A percentile compares a stretch with the other conserved stretches of the same genome.
Evolutionary conservation across 164 flowering plant genomes (phyloP).

Genomic region (Umbellularia californica): DNA sequence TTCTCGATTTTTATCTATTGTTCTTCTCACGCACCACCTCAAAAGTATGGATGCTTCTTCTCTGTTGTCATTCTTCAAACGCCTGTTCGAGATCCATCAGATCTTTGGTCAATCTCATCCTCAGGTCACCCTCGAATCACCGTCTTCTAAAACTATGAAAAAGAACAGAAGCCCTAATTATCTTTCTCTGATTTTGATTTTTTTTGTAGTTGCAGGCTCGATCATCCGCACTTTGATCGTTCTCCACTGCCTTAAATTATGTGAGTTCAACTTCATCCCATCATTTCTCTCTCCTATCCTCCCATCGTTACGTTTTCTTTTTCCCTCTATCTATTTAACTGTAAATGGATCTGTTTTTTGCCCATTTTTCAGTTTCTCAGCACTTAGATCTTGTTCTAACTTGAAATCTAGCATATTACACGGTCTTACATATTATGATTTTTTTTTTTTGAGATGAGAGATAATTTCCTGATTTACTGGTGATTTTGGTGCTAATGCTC

Average conservation of each 20-base stretch:
- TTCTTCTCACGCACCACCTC: no score
- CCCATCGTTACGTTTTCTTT: not conserved
- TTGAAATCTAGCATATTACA: no score
- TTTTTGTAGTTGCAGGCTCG: constrained; percentile 30
- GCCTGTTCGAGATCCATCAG: no score
- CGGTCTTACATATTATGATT: no score
- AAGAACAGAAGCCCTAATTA: no score
- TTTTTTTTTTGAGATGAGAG: no score
- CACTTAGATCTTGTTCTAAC: not conserved
- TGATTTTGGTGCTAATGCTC: no score
- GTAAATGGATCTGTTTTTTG: not conserved
- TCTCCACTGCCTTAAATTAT: constrained; percentile 92
- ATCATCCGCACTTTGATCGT: constrained; percentile 41
- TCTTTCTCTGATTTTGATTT: not conserved
- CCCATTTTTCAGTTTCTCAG: not conserved
- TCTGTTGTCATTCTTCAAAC: no score
- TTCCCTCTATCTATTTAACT: not conserved
- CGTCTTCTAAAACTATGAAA: not conserved
- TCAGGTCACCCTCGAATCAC: constrained; percentile 35
- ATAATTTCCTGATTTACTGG: no score
- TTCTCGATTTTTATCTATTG: no score
- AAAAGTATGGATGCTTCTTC: no score
- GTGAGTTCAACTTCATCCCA: constrained; percentile 38
- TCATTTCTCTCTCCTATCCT: not conserved
- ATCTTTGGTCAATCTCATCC: no score